Evolutionary conservation across 176 grass and related monocot genomes (phyloP).

Genomic region (Carex myosuroides): DNA sequence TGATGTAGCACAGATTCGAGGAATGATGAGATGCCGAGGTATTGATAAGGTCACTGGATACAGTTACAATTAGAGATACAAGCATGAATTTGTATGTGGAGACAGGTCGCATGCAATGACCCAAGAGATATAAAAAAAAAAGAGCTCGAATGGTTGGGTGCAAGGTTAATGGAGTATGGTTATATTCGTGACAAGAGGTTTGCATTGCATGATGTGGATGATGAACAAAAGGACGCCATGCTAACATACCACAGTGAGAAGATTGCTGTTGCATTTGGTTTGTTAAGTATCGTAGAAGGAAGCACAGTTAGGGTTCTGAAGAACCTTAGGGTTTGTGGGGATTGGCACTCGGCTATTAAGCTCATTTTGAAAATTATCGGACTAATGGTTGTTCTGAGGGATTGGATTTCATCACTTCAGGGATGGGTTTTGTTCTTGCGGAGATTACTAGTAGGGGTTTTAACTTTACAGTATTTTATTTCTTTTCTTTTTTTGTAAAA

Average conservation of each 20-base stretch:
- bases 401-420: slow-evolving; percentile 45
- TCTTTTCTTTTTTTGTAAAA: neutral
- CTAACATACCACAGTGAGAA: slow-evolving; percentile 43
- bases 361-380: slow-evolving; percentile 31
- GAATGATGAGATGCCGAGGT: slow-evolving; percentile 39
- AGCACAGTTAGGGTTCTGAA: slow-evolving; percentile 50
- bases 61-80: slow-evolving; percentile 29
- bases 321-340: slow-evolving; percentile 40
- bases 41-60: slow-evolving; percentile 33
- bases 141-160: slow-evolving; percentile 29
- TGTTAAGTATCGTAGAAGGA: slow-evolving; percentile 32
- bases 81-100: slow-evolving; percentile 49
- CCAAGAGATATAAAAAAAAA: slow-evolving; percentile 33
- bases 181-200: slow-evolving; percentile 41
- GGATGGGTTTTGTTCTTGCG: slow-evolving; percentile 44
- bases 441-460: slow-evolving; percentile 28
- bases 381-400: slow-evolving; percentile 42
- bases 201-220: slow-evolving; percentile 46
- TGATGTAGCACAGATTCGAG: slow-evolving; percentile 33
- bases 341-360: slow-evolving; percentile 43
- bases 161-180: slow-evolving; percentile 35
- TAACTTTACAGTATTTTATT: neutral
- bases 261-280: slow-evolving; percentile 38
- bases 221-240: slow-evolving; percentile 38
- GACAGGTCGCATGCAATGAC: slow-evolving; percentile 39